Evolutionary conservation across 2,329 filamentous ascomycete genomes (phyloP).

Genomic region (Pyrenophora graminea): DNA sequence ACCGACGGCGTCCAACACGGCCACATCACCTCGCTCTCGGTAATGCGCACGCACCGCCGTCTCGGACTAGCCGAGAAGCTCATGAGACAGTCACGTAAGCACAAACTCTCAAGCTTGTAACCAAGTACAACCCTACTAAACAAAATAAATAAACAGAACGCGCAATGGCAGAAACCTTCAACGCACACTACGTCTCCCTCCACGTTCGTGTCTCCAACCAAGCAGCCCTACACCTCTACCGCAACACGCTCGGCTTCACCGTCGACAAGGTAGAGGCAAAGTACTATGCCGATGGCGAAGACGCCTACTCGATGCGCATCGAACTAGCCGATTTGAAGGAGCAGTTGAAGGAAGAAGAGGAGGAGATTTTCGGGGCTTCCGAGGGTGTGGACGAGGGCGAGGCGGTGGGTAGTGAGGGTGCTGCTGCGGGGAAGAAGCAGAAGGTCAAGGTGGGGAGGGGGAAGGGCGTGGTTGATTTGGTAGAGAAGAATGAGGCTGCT

Average conservation of each 20-base stretch:
- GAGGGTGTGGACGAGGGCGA: constrained; percentile 42
- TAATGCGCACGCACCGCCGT: constrained; percentile 93
- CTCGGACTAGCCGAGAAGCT: constrained; percentile 94
- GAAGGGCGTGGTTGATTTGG: constrained; percentile 77
- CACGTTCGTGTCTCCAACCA: constrained; percentile 95
- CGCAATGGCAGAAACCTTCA: constrained; percentile 95
- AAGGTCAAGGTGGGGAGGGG: constrained; percentile 81
- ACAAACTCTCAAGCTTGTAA: no score
- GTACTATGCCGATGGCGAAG: constrained; percentile 97
- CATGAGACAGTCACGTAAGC: constrained; percentile 79
- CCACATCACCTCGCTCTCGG: constrained; percentile 91
- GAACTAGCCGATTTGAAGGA: constrained; percentile 67
- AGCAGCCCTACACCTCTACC: constrained; percentile 89
- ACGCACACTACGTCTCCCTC: constrained; percentile 88
- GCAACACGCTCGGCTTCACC: constrained; percentile 57
- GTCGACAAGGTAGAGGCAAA: constrained; percentile 68
- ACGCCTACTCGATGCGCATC: constrained; percentile 92
- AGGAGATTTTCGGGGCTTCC: constrained; percentile 34
- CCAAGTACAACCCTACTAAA: no score
- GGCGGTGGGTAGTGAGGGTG: constrained; percentile 43
- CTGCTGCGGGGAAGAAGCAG: constrained; percentile 51
- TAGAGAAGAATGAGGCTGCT: constrained; percentile 67
- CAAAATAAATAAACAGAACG: constrained; percentile 55
- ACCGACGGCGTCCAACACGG: constrained; percentile 88
- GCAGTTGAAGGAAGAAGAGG: constrained; percentile 53